phyloP scores from a whole-genome alignment of 163 green algal genomes.

The Prototheca stagnorum region DNA sequence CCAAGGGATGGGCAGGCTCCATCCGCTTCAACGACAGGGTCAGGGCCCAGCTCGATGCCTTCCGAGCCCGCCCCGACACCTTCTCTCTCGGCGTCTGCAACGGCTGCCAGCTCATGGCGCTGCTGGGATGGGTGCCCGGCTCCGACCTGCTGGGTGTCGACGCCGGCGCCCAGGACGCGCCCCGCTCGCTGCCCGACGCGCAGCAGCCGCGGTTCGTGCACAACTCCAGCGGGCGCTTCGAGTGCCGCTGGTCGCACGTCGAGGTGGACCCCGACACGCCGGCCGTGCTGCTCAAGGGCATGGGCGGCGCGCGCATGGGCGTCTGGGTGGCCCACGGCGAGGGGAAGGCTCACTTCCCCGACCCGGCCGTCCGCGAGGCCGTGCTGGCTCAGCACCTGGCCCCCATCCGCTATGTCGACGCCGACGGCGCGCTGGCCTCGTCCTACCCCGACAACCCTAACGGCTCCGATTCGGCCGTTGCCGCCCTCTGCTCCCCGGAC shows the following conservation, averaged over 20 bases:
- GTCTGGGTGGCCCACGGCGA: constrained; percentile 97
- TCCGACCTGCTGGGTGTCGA: constrained; percentile 10
- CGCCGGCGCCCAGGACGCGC: constrained; percentile 3
- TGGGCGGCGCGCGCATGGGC: constrained; percentile 70
- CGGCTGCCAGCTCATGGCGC: constrained; percentile 97
- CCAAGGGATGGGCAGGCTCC: constrained; percentile 91
- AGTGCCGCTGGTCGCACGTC: constrained; percentile 57
- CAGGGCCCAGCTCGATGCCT: constrained; percentile 67
- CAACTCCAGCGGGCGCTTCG: constrained; percentile 75
- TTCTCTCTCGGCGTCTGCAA: constrained; percentile 97
- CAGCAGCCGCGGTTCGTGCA: constrained; percentile 92
- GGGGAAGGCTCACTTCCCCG: constrained; percentile 80
- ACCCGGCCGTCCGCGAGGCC: constrained; percentile 34
- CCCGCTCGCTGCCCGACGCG: constrained; percentile 35
- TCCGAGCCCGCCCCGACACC: constrained; percentile 73
- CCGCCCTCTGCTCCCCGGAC: constrained; percentile 73
- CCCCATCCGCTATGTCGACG: constrained; percentile 82
- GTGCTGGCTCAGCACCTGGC: constrained; percentile 53
- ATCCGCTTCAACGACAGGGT: constrained; percentile 86
- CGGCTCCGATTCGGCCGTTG: constrained; percentile 82
- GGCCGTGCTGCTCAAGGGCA: constrained; percentile 62
- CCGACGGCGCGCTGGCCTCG: constrained; percentile 45
- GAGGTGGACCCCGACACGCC: constrained; percentile 55
- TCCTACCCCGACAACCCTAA: constrained; percentile 96
- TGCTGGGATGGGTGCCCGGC: constrained; percentile 89